phyloP scores from a whole-genome alignment of 192 early-diverging fungal species.

The Coemansia sp. region DNA sequence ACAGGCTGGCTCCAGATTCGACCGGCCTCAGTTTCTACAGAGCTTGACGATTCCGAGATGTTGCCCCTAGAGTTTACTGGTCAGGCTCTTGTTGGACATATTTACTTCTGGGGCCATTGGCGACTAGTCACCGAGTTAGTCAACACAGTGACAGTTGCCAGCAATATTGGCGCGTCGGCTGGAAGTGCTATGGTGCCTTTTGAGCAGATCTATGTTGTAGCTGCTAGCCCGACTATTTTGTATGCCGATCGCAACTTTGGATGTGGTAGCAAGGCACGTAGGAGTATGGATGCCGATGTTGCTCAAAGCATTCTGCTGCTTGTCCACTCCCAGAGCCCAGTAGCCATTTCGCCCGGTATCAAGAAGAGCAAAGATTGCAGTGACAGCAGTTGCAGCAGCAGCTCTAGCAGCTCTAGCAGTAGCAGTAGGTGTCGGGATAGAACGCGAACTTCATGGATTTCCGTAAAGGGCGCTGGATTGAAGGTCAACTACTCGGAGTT shows the following conservation, averaged over 20 bases:
- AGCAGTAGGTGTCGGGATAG: neutral
- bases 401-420: neutral
- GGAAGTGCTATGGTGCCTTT: neutral
- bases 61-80: conserved; percentile 20
- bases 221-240: conserved; percentile 10
- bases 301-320: conserved; percentile 20
- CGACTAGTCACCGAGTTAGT: conserved; percentile 17
- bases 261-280: neutral
- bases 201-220: conserved; percentile 15
- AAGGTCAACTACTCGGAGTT: neutral
- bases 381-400: neutral
- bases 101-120: conserved; percentile 36
- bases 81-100: conserved; percentile 31
- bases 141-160: neutral
- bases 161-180: neutral
- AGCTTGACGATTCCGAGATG: neutral
- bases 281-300: neutral
- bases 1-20: conserved; percentile 27
- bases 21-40: neutral
- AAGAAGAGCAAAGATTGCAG: neutral
- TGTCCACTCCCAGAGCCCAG: conserved; percentile 17
- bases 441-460: neutral
- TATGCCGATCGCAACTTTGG: conserved; percentile 28
- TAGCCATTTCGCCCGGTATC: neutral
- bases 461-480: conserved; percentile 10